phyloP scores from a whole-genome alignment of 1,284 basidiomycete species.

The Rhodotorula mucilaginosa region DNA sequence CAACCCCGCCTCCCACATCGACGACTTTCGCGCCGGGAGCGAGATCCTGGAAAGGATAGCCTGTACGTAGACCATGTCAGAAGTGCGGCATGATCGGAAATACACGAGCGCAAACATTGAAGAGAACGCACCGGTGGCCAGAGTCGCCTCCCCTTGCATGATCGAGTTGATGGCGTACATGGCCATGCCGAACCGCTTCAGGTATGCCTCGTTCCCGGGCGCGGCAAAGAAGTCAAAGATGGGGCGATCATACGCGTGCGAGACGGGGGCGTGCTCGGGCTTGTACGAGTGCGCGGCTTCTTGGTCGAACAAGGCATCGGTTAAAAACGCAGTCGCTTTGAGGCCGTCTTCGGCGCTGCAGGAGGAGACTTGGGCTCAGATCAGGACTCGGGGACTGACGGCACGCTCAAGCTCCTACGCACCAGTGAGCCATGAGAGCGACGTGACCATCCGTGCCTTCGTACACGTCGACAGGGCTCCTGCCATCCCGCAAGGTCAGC shows the following conservation, averaged over 20 bases:
- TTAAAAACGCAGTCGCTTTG: slow-evolving; percentile 65
- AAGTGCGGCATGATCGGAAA: too few species aligned
- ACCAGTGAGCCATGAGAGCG: slow-evolving; percentile 59
- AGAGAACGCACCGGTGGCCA: not conserved
- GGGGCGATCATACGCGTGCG: slow-evolving; percentile 45
- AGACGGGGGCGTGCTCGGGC: slow-evolving; percentile 49
- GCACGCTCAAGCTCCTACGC: not conserved
- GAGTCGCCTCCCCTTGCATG: not conserved
- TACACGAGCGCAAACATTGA: not conserved
- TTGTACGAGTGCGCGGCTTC: slow-evolving; percentile 56
- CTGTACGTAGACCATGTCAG: not conserved
- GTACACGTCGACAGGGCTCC: slow-evolving; percentile 55
- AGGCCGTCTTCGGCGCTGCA: slow-evolving; percentile 66
- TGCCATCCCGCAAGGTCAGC: slow-evolving; percentile 51
- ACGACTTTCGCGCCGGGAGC: slow-evolving; percentile 61
- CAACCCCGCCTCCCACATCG: slow-evolving; percentile 73
- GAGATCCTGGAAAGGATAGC: slow-evolving; percentile 45
- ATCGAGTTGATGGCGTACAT: slow-evolving; percentile 5
- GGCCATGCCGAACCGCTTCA: slow-evolving; percentile 6
- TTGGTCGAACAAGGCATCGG: slow-evolving; percentile 53
- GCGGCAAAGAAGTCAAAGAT: slow-evolving; percentile 11
- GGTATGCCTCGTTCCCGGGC: not conserved
- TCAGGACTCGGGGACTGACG: not conserved
- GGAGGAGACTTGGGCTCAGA: too few species aligned
- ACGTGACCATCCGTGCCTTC: slow-evolving; percentile 61